These are phyloP conservation scores for Russula brevipes DNA, from an alignment of 768 basidiomycete species.

Conservation along the genomic window DNA sequence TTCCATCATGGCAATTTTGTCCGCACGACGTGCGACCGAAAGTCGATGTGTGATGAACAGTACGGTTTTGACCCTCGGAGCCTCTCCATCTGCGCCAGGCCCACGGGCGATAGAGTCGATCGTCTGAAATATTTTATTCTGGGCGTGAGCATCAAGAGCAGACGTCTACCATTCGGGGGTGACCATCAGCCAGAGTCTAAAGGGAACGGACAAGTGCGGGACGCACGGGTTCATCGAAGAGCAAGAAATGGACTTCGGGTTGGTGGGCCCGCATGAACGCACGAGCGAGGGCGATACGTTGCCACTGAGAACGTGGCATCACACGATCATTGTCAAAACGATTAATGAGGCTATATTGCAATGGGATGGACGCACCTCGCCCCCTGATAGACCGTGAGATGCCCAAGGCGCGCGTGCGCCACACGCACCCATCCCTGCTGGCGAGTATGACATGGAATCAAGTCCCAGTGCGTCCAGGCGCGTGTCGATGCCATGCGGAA, in stretches of 20 bases:
- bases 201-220: slow-evolving; percentile 2
- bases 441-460: slow-evolving; percentile 39
- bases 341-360: background rate
- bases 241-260: slow-evolving; percentile 68
- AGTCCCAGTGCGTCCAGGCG: slow-evolving; percentile 59
- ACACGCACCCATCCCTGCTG: slow-evolving; percentile 35
- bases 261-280: slow-evolving; percentile 80
- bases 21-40: slow-evolving; percentile 73
- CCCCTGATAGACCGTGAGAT: slow-evolving; percentile 73
- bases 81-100: slow-evolving; percentile 37
- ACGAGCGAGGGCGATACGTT: slow-evolving; percentile 77
- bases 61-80: slow-evolving; percentile 58
- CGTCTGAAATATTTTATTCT: slow-evolving; percentile 73
- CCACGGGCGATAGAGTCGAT: slow-evolving; percentile 60
- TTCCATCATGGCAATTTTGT: slow-evolving; percentile 86
- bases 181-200: background rate
- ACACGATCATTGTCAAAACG: slow-evolving; percentile 11
- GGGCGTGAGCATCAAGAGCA: slow-evolving; percentile 73
- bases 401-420: slow-evolving; percentile 34
- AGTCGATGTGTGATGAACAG: slow-evolving; percentile 83
- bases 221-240: slow-evolving; percentile 82
- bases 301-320: slow-evolving; percentile 53
- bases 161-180: slow-evolving; percentile 50
- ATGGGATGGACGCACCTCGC: slow-evolving; percentile 53
- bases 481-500: slow-evolving; percentile 73